A percentile compares a stretch with the other conserved stretches of the same genome.
phyloP scores from a whole-genome alignment of 768 basidiomycete genomes.

The Suillus fuscotomentosus region DNA sequence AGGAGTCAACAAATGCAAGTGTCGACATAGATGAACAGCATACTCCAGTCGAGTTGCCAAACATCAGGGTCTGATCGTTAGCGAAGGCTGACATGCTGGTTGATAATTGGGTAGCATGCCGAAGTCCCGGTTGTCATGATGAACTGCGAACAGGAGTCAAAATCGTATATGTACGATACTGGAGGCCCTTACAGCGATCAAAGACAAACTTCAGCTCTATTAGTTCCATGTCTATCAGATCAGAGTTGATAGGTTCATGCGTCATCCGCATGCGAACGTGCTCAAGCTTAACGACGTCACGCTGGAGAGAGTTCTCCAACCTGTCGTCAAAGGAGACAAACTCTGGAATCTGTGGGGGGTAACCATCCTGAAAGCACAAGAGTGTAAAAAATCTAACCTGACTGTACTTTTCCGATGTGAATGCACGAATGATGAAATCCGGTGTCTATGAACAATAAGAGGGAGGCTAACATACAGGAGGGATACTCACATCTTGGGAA shows the following conservation, averaged over 20 bases:
- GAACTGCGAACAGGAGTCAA: constrained; percentile 41
- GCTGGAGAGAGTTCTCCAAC: constrained; percentile 81
- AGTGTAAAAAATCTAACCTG: constrained; percentile 44
- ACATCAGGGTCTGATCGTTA: constrained; percentile 71
- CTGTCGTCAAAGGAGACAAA: constrained; percentile 80
- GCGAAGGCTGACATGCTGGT: constrained; percentile 46
- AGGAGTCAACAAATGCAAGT: not conserved
- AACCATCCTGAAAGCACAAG: not conserved
- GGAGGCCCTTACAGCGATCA: constrained; percentile 54
- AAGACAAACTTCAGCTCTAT: constrained; percentile 84
- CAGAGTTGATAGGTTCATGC: constrained; percentile 68
- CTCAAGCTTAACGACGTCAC: constrained; percentile 80
- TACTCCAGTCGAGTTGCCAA: constrained; percentile 64
- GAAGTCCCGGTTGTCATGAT: constrained; percentile 88
- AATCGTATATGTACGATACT: constrained; percentile 1
- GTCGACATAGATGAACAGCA: constrained; percentile 22
- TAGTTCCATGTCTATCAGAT: constrained; percentile 78
- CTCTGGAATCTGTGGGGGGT: constrained; percentile 65
- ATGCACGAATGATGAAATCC: constrained; percentile 79
- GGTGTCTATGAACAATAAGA: constrained; percentile 50
- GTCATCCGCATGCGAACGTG: constrained; percentile 81
- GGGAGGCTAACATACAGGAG: not conserved
- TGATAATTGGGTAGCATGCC: constrained; percentile 78
- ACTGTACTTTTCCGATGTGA: constrained; percentile 78
- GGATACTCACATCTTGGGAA: constrained; percentile 64